phyloP scores from a whole-genome alignment of 257 asterid genomes.

The Buddleja alternifolia region DNA sequence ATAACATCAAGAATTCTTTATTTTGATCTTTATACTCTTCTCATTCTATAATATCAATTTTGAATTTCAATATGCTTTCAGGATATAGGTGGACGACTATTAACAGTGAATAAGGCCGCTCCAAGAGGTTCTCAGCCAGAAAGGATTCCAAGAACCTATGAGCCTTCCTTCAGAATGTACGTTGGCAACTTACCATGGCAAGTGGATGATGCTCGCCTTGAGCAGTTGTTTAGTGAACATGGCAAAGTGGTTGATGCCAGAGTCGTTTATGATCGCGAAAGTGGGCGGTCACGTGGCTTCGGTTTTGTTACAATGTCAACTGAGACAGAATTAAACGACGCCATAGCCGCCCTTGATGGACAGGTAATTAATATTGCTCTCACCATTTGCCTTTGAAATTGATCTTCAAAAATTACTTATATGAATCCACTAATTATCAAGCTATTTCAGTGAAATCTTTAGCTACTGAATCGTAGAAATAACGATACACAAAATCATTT shows the following conservation, averaged over 20 bases:
- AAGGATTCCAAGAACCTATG: conserved; percentile 50
- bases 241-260: conserved; percentile 75
- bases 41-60: background rate
- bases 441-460: too few relatives aligned
- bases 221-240: conserved; percentile 74
- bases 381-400: background rate
- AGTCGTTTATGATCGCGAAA: conserved; percentile 65
- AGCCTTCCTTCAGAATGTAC: conserved; percentile 64
- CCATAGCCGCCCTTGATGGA: conserved; percentile 86
- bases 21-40: conserved; percentile 3
- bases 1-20: background rate
- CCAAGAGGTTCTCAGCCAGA: conserved; percentile 74
- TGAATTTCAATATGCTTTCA: conserved; percentile 17
- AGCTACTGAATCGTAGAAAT: too few relatives aligned
- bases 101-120: conserved; percentile 84
- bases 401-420: too few relatives aligned
- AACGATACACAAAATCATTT: background rate
- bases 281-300: conserved; percentile 82
- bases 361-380: conserved; percentile 49
- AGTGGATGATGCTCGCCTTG: conserved; percentile 62
- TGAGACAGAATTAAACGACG: conserved; percentile 69
- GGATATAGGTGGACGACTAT: conserved; percentile 71
- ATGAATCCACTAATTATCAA: too few relatives aligned
- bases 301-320: conserved; percentile 81
- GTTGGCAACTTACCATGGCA: conserved; percentile 90